Percentiles rank a stretch among this genome's conserved stretches.
Conservation (phyloP, 2,329 filamentous ascomycete genomes). For the Aspergillus sclerotialis region DNA sequence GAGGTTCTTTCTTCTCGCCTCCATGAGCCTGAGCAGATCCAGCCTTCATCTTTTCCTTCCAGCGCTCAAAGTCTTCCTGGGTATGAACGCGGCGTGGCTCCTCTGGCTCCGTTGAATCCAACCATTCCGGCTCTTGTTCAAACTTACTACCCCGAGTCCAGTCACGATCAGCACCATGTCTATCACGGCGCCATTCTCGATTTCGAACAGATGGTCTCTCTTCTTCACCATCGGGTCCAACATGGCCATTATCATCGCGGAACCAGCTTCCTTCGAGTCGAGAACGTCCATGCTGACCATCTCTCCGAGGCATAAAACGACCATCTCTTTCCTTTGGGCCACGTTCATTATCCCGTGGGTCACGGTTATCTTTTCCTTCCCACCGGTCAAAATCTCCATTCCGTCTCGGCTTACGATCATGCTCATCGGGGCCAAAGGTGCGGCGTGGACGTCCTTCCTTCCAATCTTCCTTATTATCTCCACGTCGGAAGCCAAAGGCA, state of each 20-base stretch:
- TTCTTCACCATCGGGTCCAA: constrained; percentile 34
- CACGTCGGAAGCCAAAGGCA: constrained; percentile 27
- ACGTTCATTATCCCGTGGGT: constrained; percentile 49
- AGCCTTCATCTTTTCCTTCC: constrained; percentile 86
- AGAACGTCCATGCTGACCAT: constrained; percentile 54
- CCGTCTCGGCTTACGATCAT: constrained; percentile 32
- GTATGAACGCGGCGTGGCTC: constrained; percentile 67
- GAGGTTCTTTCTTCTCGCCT: constrained; percentile 40
- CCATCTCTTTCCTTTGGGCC: constrained; percentile 50
- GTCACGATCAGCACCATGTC: constrained; percentile 44
- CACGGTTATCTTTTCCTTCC: constrained; percentile 39
- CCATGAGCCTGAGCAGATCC: constrained; percentile 38
- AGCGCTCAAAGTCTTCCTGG: constrained; percentile 86
- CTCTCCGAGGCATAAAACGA: constrained; percentile 51
- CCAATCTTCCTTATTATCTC: constrained; percentile 39
- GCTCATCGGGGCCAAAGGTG: constrained; percentile 35
- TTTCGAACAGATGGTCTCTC: constrained; percentile 44
- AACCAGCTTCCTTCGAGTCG: constrained; percentile 71
- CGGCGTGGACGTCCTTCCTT: constrained; percentile 32
- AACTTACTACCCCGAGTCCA: constrained; percentile 48
- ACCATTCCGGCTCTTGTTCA: constrained; percentile 86
- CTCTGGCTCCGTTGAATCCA: constrained; percentile 63
- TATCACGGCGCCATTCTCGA: constrained; percentile 57
- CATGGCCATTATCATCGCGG: constrained; percentile 47
- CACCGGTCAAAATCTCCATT: constrained; percentile 39